Conservation (phyloP, 2,329 filamentous ascomycete species). For the Botrytis tulipae region DNA sequence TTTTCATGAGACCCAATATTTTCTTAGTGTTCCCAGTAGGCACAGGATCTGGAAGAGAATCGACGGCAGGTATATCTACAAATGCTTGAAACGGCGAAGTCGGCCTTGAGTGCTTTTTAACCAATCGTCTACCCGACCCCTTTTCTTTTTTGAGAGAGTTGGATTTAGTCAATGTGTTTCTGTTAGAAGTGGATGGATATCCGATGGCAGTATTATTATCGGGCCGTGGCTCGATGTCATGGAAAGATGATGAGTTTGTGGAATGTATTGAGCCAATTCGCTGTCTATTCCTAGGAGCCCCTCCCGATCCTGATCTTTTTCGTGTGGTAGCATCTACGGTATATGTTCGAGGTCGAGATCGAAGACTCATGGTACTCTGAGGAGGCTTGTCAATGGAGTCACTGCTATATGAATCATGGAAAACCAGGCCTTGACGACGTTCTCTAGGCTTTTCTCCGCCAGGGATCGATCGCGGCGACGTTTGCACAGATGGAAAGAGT, state of each 20-base stretch:
- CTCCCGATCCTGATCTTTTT: conserved; percentile 41
- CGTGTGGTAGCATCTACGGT: conserved; percentile 46
- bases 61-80: conserved; percentile 55
- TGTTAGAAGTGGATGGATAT: conserved; percentile 37
- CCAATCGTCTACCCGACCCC: conserved; percentile 45
- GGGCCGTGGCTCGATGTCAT: conserved; percentile 45
- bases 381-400: conserved; percentile 29
- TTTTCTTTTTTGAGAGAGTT: conserved; percentile 43
- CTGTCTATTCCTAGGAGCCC: conserved; percentile 52
- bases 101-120: conserved; percentile 56
- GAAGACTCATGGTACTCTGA: conserved; percentile 34
- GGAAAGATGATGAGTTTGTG: conserved; percentile 52
- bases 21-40: conserved; percentile 68
- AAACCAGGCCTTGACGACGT: conserved; percentile 58
- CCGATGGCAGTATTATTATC: conserved; percentile 44
- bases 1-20: conserved; percentile 73
- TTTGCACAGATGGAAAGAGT: conserved; percentile 42
- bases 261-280: conserved; percentile 71
- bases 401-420: conserved; percentile 55
- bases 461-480: conserved; percentile 49
- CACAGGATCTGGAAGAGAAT: conserved; percentile 58
- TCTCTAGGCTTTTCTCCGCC: conserved; percentile 43
- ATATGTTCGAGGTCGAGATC: conserved; percentile 48
- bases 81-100: conserved; percentile 49
- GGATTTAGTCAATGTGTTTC: conserved; percentile 37